Base-by-base conservation (phyloP, 345 rosid species). In the Bruguiera sexangula region DNA sequence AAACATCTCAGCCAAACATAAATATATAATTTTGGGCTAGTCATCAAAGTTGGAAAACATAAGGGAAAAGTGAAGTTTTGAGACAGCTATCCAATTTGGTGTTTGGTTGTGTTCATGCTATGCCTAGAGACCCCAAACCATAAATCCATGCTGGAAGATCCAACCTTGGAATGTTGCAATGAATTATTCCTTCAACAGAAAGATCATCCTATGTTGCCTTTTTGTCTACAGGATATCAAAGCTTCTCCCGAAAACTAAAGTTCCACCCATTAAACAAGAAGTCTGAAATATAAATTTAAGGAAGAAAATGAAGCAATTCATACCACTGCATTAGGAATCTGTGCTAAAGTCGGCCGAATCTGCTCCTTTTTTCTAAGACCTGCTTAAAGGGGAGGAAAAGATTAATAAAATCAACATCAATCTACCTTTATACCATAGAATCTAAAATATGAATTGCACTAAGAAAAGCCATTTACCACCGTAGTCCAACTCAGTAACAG, bases 401-500 rank as follows among this genome's bases (percentile, higher is more conserved):
- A 36, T 66, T 55, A 70, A 60, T 5, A 13, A 13, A 68, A 56
- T 62, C 67, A 55, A 57, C 51, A 22, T 13, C 6, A 36, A 62
- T n/a, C 53, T 22, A 31, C 64, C 21, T 7, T 18, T 32, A 60
- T 21, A 13, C 10, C 50, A 15, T 22, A 46, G 10, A 27, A 22
- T 46, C 11, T 16, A 8, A 51, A 21, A 65, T 15, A 13, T 7
- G 24, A 46, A 15, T 7, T 20, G 55, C 18, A 27, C 11, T 8
- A 30, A 37, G 9, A 48, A 21, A 60, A 31, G 21, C 8, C 34
- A 20, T 58, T 52, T 73, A 88, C 89, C 85, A 6, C 77, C 60
- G 65, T 60, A 73, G 75, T 82, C 82, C n/a, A 70, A 24, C 58
- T 77, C 86, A 43, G 75, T 64, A 62, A 90, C 88, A 11, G 94